These are phyloP conservation scores for Ceratocystis albifundus DNA, from an alignment of 2,329 filamentous ascomycete species.

Conservation along the genomic window DNA sequence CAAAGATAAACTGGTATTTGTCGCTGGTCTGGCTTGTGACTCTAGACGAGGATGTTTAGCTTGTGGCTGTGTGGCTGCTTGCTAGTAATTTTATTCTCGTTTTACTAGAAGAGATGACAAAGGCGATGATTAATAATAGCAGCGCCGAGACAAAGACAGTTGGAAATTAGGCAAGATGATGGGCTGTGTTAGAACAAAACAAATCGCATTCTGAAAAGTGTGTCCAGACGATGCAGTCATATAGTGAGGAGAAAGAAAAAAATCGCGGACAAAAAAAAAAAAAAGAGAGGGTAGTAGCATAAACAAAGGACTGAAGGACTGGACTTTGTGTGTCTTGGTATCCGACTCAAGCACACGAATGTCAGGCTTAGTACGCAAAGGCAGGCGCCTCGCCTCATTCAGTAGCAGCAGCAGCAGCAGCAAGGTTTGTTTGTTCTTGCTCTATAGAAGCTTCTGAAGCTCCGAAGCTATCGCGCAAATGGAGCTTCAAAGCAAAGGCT, in stretches of 20 bases:
- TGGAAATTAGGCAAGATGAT: not conserved
- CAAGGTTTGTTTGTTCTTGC: not conserved
- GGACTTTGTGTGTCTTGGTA: not conserved
- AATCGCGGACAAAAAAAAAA: not conserved
- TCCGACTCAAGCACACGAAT: not conserved
- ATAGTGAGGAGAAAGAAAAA: not conserved
- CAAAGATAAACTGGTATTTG: not conserved
- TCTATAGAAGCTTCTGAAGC: constrained; percentile 14
- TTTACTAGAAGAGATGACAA: not conserved
- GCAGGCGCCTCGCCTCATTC: not conserved
- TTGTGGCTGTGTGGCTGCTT: not conserved
- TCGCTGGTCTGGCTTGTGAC: not conserved
- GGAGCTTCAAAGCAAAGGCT: not conserved
- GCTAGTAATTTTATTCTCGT: not conserved
- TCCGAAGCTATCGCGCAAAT: constrained; percentile 6
- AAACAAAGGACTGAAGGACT: not conserved
- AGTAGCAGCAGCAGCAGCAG: not conserved
- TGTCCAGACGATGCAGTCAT: not conserved
- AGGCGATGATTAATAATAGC: not conserved
- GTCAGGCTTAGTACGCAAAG: not conserved
- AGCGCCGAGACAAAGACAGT: not conserved
- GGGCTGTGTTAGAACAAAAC: not conserved
- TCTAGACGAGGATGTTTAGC: not conserved
- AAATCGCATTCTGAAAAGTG: constrained; percentile 9
- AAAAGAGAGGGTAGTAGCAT: not conserved